Evolutionary conservation across 106 monocot species (phyloP).

Genomic region (Triglochin maritima): DNA sequence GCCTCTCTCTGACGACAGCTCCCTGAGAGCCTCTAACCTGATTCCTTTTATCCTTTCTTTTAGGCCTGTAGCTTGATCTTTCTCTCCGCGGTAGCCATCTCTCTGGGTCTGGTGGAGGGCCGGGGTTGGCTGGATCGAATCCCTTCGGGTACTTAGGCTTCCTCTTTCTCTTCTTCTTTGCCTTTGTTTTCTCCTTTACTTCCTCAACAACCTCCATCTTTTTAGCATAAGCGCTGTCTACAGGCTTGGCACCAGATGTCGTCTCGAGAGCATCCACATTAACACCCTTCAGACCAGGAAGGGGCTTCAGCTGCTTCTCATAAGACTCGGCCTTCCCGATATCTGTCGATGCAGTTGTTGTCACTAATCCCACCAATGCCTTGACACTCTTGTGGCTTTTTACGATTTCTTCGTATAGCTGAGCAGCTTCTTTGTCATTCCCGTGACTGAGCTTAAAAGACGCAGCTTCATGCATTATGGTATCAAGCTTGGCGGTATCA

Average conservation of each 20-base stretch:
- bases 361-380: constrained; percentile 47
- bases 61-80: constrained; percentile 81
- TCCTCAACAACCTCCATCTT: constrained; percentile 50
- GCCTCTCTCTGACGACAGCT: constrained; percentile 67
- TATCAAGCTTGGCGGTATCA: constrained; percentile 20
- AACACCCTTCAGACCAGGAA: constrained; percentile 56
- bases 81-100: constrained; percentile 95
- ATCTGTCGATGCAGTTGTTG: constrained; percentile 39
- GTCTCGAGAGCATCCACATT: constrained; percentile 69
- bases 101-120: constrained; percentile 90
- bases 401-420: constrained; percentile 44
- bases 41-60: constrained; percentile 88
- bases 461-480: constrained; percentile 60
- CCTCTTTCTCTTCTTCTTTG: constrained; percentile 85
- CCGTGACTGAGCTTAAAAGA: constrained; percentile 56
- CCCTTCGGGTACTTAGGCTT: constrained; percentile 91
- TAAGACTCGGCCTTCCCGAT: constrained; percentile 78
- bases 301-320: constrained; percentile 54
- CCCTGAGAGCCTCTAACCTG: constrained; percentile 92
- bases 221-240: constrained; percentile 23
- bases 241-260: constrained; percentile 67
- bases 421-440: constrained; percentile 36
- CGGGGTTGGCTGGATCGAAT: constrained; percentile 84
- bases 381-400: constrained; percentile 23
- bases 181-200: constrained; percentile 40